Evolutionary conservation across 2,329 filamentous ascomycete genomes (phyloP).

Genomic region (Dactylellina cionopaga): DNA sequence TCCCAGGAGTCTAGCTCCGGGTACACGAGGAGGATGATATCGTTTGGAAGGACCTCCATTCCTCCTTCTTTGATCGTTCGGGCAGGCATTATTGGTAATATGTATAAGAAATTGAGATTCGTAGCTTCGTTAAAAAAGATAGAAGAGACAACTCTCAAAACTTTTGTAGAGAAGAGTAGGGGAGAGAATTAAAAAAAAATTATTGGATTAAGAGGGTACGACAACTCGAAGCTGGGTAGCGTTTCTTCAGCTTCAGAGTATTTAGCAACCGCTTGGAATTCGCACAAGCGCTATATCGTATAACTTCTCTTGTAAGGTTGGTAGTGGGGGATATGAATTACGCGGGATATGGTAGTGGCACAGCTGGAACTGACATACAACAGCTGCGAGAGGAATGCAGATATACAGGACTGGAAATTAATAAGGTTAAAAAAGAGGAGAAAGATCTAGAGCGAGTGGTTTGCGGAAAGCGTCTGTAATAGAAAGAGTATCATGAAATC

Average conservation of each 20-base stretch:
- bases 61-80: conserved; percentile 8
- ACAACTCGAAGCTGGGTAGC: conserved; percentile 18
- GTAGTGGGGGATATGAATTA: not conserved
- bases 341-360: conserved; percentile 2
- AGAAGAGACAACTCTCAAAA: not conserved
- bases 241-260: conserved; percentile 29
- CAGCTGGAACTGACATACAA: conserved; percentile 38
- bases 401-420: not conserved
- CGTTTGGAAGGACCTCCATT: conserved; percentile 44
- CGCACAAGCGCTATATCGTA: too few relatives aligned
- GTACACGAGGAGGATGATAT: conserved; percentile 44
- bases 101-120: conserved; percentile 2
- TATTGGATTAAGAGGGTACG: not conserved
- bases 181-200: not conserved
- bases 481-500: conserved; percentile 35
- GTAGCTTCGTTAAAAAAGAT: conserved; percentile 5
- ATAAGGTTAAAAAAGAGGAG: conserved; percentile 4
- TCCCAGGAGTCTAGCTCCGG: conserved; percentile 50
- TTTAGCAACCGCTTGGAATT: conserved; percentile 38
- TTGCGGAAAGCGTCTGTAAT: conserved; percentile 39
- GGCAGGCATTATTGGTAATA: conserved; percentile 16
- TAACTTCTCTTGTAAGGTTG: too few relatives aligned
- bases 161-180: too few relatives aligned
- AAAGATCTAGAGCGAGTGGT: conserved; percentile 38
- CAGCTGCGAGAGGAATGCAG: conserved; percentile 20